phyloP scores from a whole-genome alignment of 768 basidiomycete species.

The Ramaria sp. region DNA sequence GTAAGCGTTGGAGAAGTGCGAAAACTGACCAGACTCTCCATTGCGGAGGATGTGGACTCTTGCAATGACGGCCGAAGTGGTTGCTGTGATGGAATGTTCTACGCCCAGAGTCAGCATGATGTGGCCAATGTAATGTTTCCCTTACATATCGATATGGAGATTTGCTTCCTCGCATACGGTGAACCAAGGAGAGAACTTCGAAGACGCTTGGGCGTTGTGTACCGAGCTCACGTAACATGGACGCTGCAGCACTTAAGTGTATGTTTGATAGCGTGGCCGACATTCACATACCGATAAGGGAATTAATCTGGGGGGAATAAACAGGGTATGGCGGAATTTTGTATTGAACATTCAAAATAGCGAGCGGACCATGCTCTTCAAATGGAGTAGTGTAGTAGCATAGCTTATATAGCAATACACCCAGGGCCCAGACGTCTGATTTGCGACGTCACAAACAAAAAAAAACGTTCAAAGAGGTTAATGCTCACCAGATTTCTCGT shows the following conservation, averaged over 20 bases:
- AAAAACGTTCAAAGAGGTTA: not conserved
- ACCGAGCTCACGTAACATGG: constrained; percentile 90
- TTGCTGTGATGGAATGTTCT: constrained; percentile 12
- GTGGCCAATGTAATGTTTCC: not conserved
- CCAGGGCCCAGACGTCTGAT: constrained; percentile 90
- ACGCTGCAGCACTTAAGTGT: constrained; percentile 34
- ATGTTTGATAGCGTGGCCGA: constrained; percentile 14
- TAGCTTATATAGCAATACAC: constrained; percentile 93
- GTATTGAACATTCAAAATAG: constrained; percentile 95
- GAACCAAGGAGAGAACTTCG: constrained; percentile 73
- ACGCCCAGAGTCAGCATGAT: constrained; percentile 4
- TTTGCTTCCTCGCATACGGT: constrained; percentile 78
- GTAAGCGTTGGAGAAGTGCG: constrained; percentile 16
- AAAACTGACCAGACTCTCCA: constrained; percentile 31
- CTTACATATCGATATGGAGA: constrained; percentile 62
- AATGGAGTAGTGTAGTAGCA: constrained; percentile 99
- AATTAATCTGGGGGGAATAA: constrained; percentile 75
- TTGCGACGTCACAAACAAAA: not conserved
- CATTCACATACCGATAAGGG: constrained; percentile 55
- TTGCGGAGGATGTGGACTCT: constrained; percentile 7
- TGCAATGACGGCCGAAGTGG: constrained; percentile 6
- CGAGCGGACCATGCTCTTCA: constrained; percentile 93
- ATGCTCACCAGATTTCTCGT: constrained; percentile 60
- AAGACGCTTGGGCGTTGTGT: constrained; percentile 79
- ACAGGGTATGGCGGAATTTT: constrained; percentile 81